Evolutionary conservation across 441 rosid genomes (phyloP).

Genomic region (Geranium incanum): DNA sequence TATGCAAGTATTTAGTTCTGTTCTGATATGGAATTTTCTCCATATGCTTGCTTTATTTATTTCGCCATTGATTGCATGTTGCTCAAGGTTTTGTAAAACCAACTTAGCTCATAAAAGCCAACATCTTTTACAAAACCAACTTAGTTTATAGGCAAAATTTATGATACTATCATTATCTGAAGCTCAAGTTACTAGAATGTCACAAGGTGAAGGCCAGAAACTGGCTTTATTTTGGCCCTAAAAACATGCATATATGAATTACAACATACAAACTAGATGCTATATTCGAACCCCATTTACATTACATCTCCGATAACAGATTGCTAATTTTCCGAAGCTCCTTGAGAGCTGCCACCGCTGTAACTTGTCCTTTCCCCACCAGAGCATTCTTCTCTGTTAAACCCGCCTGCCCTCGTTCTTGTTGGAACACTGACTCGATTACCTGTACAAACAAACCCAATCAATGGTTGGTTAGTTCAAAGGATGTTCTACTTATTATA

Average conservation of each 20-base stretch:
- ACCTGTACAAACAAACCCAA: constrained; percentile 38
- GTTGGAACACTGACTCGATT: constrained; percentile 82
- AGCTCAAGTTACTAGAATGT: neutral
- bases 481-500: too few species aligned
- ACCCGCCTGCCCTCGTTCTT: constrained; percentile 33
- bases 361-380: constrained; percentile 77
- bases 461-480: neutral
- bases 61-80: too few species aligned
- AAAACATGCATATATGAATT: constrained; percentile 28
- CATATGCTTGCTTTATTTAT: too few species aligned
- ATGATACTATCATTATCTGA: too few species aligned
- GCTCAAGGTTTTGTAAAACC: too few species aligned
- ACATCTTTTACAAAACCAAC: neutral
- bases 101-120: constrained; percentile 1
- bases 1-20: too few species aligned
- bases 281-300: too few species aligned
- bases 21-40: too few species aligned
- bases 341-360: constrained; percentile 70
- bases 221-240: constrained; percentile 30
- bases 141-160: neutral
- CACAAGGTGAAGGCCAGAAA: neutral
- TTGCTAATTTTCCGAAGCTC: constrained; percentile 95
- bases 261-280: constrained; percentile 38
- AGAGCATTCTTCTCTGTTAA: constrained; percentile 47
- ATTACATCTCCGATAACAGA: constrained; percentile 79